Conservation (phyloP, 2,329 filamentous ascomycete genomes). For the Penicillium sp. region DNA sequence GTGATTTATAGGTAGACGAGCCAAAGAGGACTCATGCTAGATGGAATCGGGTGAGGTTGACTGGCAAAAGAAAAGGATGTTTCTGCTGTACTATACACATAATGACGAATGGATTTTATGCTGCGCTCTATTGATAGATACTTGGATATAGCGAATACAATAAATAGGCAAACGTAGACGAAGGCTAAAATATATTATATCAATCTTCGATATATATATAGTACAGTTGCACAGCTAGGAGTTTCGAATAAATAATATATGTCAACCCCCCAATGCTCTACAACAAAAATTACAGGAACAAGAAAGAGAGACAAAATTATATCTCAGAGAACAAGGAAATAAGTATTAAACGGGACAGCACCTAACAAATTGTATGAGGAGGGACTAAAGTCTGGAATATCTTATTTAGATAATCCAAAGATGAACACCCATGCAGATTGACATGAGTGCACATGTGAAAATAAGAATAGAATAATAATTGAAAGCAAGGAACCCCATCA, state of each 20-base stretch:
- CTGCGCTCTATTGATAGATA: constrained; percentile 2
- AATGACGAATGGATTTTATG: constrained; percentile 23
- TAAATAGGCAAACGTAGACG: neutral
- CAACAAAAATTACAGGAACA: neutral
- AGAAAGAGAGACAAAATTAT: neutral
- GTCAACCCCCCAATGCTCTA: neutral
- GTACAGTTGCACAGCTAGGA: too few species aligned
- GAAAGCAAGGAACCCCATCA: constrained; percentile 7
- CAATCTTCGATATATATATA: neutral
- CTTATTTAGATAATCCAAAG: neutral
- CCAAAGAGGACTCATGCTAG: neutral
- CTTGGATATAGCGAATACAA: neutral
- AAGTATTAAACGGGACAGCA: constrained; percentile 6
- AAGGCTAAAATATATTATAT: neutral
- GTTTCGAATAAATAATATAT: neutral
- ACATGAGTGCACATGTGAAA: neutral
- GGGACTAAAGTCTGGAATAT: neutral
- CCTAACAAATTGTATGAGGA: neutral
- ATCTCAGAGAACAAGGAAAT: neutral
- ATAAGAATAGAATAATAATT: neutral
- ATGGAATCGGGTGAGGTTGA: neutral
- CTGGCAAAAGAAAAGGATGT: constrained; percentile 1
- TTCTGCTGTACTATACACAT: constrained; percentile 23
- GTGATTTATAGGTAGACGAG: neutral
- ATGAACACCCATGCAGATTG: neutral